Base-by-base conservation (phyloP, 2,329 filamentous ascomycete species). In the Hymenoscyphus linearis region DNA sequence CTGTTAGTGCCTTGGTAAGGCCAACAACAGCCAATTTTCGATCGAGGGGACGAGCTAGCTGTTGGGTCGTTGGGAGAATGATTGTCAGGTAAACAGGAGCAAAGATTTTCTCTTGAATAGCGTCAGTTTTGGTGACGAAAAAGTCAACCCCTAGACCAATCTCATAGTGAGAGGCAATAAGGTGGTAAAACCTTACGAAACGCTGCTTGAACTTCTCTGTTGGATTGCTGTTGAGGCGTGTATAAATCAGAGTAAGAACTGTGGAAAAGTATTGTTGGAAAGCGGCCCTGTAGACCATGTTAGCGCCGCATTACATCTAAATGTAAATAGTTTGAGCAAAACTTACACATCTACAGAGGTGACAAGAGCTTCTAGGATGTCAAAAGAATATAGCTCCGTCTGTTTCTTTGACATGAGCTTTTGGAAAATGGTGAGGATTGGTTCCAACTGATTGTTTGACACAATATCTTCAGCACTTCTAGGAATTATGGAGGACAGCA, bases 391-490 rank as follows among this genome's bases (percentile, higher is more conserved):
- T 22, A 85, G 80, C 73, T 99, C 95, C 55, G 93, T 93, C 16
- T 67, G 58, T 57, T 72, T 73, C 67, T 84, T 86, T 2, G 83
- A 82, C 50, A 97, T 80, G 12, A 99, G 83, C 70, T 91, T 93
- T 74, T 98, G 93, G 81, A 98, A 99, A 65, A 99, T 95, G 61
- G 92, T 91, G n/a, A 99, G 82, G 55, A 98, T 86, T 3, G 90
- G 86, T 72, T 96, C 91, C 47, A 97, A 75, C 74, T 97, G 91
- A 68, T 93, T 89, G 70, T 89, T 87, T 26, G 85, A 82, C 18
- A 90, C 78, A 68, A 99, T 92, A 52, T 85, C 82, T 61, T 86
- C 79, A 3, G 87, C 82, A 27, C 88, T 89, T 67, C 90, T 88
- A 16, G 90, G 87, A 67, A 98, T 88, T 68, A 98, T 89, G 16